A percentile compares a stretch with the other conserved stretches of the same genome.
Evolutionary conservation across 2,329 filamentous ascomycete species (phyloP).

Genomic region (Aureobasidium leucospermi): DNA sequence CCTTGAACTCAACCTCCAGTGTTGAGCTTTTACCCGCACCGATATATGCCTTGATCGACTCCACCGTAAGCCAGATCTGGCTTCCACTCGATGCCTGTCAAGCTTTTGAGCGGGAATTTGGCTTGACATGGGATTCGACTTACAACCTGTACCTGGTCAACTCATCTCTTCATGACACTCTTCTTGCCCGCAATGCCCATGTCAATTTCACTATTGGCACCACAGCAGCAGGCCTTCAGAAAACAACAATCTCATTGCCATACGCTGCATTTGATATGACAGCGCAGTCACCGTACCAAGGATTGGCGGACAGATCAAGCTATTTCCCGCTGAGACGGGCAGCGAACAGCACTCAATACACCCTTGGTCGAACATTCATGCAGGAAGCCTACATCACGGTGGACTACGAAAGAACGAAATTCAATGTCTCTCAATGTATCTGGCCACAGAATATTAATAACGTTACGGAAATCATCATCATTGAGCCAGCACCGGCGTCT

Average conservation of each 20-base stretch:
- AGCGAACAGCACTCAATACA: constrained; percentile 46
- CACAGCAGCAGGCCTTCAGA: constrained; percentile 26
- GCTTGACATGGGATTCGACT: constrained; percentile 29
- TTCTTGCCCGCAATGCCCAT: constrained; percentile 33
- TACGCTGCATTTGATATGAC: constrained; percentile 44
- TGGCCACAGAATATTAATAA: constrained; percentile 22
- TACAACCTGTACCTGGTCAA: constrained; percentile 33
- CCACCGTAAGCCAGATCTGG: constrained; percentile 34
- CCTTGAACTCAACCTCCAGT: constrained; percentile 24
- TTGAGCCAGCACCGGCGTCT: constrained; percentile 16
- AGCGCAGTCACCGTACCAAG: constrained; percentile 41
- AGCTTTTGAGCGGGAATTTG: constrained; percentile 31
- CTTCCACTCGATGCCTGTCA: constrained; percentile 29
- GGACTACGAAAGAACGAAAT: constrained; percentile 41
- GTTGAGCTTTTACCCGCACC: constrained; percentile 33
- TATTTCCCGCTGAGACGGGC: constrained; percentile 62
- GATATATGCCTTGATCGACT: constrained; percentile 38
- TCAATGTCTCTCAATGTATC: constrained; percentile 36
- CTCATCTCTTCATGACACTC: constrained; percentile 26
- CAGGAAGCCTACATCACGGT: constrained; percentile 55
- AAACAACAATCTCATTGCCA: constrained; percentile 39
- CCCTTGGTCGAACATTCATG: constrained; percentile 61
- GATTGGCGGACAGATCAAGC: constrained; percentile 49
- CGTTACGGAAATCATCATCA: constrained; percentile 23
- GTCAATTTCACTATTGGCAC: constrained; percentile 39